Evolutionary conservation across 306 rosid species (phyloP).

Genomic region (Betula pendula): DNA sequence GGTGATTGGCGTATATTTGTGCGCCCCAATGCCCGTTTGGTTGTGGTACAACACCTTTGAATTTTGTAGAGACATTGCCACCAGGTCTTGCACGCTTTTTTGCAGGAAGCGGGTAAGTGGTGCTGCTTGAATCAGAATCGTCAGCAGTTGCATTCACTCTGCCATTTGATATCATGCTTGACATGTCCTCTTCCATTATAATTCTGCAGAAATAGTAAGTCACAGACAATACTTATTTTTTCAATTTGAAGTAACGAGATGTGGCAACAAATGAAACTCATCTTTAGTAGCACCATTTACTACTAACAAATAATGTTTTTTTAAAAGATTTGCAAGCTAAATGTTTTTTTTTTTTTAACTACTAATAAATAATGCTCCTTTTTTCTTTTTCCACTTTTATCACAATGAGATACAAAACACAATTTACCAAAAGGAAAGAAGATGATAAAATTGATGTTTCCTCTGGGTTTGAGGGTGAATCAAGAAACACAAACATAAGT

Average conservation of each 20-base stretch:
- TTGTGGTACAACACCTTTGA: constrained; percentile 32
- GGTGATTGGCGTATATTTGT: constrained; percentile 34
- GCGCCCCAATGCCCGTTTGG: constrained; percentile 45
- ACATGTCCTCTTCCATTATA: constrained; percentile 36
- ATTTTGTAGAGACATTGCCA: constrained; percentile 16
- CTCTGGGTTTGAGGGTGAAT: not conserved
- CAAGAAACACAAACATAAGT: not conserved
- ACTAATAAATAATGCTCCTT: too few relatives aligned
- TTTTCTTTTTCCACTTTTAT: too few relatives aligned
- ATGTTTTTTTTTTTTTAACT: not conserved
- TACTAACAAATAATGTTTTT: too few relatives aligned
- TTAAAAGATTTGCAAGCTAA: not conserved
- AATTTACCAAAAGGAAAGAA: not conserved
- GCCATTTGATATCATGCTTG: constrained; percentile 26
- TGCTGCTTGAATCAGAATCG: constrained; percentile 28
- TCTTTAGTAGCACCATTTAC: too few relatives aligned
- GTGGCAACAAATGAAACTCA: not conserved
- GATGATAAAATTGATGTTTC: not conserved
- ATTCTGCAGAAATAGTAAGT: constrained; percentile 28
- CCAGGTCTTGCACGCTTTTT: constrained; percentile 4
- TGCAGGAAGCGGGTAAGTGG: constrained; percentile 2
- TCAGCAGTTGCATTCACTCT: constrained; percentile 10
- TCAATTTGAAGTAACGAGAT: not conserved
- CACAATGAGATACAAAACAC: too few relatives aligned
- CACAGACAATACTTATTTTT: not conserved